These are phyloP conservation scores for Parafenestella ontariensis DNA, from an alignment of 2,329 filamentous ascomycete genomes.

Conservation along the genomic window DNA sequence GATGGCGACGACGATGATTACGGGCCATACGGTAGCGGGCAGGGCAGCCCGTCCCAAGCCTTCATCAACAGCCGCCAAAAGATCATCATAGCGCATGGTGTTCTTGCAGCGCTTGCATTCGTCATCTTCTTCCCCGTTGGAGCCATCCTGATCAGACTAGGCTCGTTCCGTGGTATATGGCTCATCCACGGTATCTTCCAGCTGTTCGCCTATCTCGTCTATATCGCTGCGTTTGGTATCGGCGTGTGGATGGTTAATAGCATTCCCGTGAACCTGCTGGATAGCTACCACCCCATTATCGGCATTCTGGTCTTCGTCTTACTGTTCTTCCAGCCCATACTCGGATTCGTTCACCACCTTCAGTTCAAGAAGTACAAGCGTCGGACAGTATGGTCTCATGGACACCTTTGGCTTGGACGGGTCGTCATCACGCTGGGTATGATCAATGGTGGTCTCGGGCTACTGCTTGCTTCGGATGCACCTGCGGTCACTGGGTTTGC, in stretches of 20 bases:
- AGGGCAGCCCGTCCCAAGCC: constrained; percentile 10
- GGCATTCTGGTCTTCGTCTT: constrained; percentile 59
- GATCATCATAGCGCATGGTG: constrained; percentile 49
- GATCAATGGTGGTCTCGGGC: constrained; percentile 63
- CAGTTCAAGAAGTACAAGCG: constrained; percentile 56
- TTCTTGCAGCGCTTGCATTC: constrained; percentile 53
- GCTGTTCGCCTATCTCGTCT: constrained; percentile 56
- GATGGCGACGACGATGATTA: constrained; percentile 6
- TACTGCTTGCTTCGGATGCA: constrained; percentile 45
- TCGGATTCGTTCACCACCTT: constrained; percentile 60
- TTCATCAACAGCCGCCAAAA: constrained; percentile 16
- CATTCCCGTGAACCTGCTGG: constrained; percentile 28
- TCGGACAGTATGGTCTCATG: constrained; percentile 55
- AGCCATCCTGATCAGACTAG: constrained; percentile 52
- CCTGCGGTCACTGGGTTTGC: constrained; percentile 30
- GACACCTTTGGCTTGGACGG: constrained; percentile 63
- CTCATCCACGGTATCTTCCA: constrained; percentile 57
- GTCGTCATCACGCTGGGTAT: constrained; percentile 59
- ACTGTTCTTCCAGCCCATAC: constrained; percentile 62
- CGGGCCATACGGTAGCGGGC: constrained; percentile 7
- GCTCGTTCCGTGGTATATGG: constrained; percentile 50
- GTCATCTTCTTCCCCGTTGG: constrained; percentile 55
- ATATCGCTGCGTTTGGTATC: constrained; percentile 58
- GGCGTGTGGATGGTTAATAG: constrained; percentile 59
- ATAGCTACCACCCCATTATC: constrained; percentile 59